Conservation (phyloP, 345 rosid genomes). For the Citrus hindsii region DNA sequence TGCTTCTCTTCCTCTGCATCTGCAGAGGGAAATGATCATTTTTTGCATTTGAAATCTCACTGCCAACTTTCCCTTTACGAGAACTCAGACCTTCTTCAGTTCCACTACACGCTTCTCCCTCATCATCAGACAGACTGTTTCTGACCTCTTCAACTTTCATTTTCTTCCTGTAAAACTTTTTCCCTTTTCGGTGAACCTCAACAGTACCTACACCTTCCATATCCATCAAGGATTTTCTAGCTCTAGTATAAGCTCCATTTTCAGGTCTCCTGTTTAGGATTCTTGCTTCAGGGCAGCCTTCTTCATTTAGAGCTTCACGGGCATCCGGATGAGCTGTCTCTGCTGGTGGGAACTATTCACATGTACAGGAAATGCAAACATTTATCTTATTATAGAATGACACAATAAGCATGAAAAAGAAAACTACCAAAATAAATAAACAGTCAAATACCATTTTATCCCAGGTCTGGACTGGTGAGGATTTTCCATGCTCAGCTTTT, state of each 20-base stretch:
- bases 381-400: background rate
- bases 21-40: constrained; percentile 27
- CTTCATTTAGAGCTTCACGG: constrained; percentile 33
- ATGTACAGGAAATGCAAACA: constrained; percentile 11
- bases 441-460: constrained; percentile 56
- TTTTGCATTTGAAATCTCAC: constrained; percentile 45
- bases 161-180: constrained; percentile 54
- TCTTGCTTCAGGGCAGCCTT: constrained; percentile 43
- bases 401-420: background rate
- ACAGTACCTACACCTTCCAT: constrained; percentile 66
- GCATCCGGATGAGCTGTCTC: constrained; percentile 42
- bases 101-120: constrained; percentile 82
- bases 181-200: constrained; percentile 57
- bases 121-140: constrained; percentile 57
- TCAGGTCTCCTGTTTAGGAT: constrained; percentile 33
- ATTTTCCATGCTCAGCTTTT: constrained; percentile 38
- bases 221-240: constrained; percentile 41
- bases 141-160: constrained; percentile 46
- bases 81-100: constrained; percentile 65
- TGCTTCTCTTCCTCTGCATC: constrained; percentile 51
- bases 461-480: constrained; percentile 59
- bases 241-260: constrained; percentile 38
- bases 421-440: constrained; percentile 1
- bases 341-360: constrained; percentile 37
- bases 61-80: constrained; percentile 38